Evolutionary conservation across 129 eudicot genomes (phyloP).

Genomic region (Chrysanthemum makinoi): DNA sequence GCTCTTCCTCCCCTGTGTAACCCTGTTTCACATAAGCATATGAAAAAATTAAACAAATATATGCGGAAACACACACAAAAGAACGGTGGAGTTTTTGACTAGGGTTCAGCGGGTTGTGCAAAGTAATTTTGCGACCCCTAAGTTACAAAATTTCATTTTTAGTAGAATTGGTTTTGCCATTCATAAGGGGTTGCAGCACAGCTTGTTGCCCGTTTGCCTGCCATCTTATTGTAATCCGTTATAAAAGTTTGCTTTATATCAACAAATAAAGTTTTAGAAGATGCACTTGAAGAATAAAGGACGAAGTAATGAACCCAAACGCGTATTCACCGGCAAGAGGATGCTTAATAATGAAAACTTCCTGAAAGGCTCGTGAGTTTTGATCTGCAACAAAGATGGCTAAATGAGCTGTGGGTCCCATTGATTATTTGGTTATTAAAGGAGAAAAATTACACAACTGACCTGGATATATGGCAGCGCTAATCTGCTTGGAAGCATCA

Average conservation of each 20-base stretch:
- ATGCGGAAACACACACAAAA: not conserved
- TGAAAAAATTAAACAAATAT: not conserved
- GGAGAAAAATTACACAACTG: not conserved
- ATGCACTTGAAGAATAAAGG: conserved; percentile 66
- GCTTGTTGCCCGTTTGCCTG: too few relatives aligned
- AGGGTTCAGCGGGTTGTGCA: too few relatives aligned
- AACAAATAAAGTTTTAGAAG: not conserved
- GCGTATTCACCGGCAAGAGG: conserved; percentile 94
- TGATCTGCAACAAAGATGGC: conserved; percentile 46
- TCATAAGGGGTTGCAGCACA: too few relatives aligned
- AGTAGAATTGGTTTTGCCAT: too few relatives aligned
- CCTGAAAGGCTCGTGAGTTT: conserved; percentile 72
- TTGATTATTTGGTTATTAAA: not conserved
- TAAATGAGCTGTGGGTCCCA: not conserved
- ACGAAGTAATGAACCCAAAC: conserved; percentile 82
- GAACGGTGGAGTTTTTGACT: too few relatives aligned
- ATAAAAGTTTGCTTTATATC: too few relatives aligned
- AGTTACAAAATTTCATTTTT: too few relatives aligned
- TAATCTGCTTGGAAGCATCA: conserved; percentile 77
- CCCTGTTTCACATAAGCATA: conserved; percentile 30
- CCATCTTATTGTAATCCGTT: too few relatives aligned
- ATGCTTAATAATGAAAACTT: conserved; percentile 80
- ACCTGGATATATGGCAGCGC: conserved; percentile 89
- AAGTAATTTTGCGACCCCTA: too few relatives aligned
- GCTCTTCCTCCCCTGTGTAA: conserved; percentile 76